Evolutionary conservation across 805 yeast species (phyloP).

Genomic region (Metschnikowia kunwiensis): DNA sequence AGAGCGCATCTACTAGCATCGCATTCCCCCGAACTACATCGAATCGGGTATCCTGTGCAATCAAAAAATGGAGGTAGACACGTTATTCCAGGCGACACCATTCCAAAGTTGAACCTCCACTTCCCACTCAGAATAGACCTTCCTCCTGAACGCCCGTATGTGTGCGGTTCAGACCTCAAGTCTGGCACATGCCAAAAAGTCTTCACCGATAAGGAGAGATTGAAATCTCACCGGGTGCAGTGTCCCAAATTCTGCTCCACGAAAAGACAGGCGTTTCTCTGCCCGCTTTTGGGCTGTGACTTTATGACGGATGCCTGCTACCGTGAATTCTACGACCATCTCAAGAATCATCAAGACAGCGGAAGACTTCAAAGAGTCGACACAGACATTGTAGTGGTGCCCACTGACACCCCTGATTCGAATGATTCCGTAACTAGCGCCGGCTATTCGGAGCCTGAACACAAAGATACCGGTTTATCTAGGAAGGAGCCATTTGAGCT

Average conservation of each 20-base stretch:
- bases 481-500: too few relatives aligned
- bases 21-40: slow-evolving; percentile 12
- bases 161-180: slow-evolving; percentile 2
- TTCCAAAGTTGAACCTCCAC: slow-evolving; percentile 15
- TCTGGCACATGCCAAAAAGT: slow-evolving; percentile 11
- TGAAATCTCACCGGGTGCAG: slow-evolving; percentile 19
- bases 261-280: slow-evolving; percentile 30
- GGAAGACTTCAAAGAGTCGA: too few relatives aligned
- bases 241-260: slow-evolving; percentile 25
- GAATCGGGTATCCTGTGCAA: slow-evolving; percentile 19
- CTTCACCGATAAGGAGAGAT: slow-evolving; percentile 20
- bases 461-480: too few relatives aligned
- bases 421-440: too few relatives aligned
- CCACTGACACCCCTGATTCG: too few relatives aligned
- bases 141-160: slow-evolving; percentile 9
- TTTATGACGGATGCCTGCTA: slow-evolving; percentile 32
- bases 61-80: not conserved
- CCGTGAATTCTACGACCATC: slow-evolving; percentile 11
- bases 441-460: too few relatives aligned
- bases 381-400: too few relatives aligned
- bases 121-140: slow-evolving; percentile 15
- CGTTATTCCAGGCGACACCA: slow-evolving; percentile 12
- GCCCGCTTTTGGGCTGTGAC: slow-evolving; percentile 42
- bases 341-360: slow-evolving; percentile 4
- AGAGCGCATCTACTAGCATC: slow-evolving; percentile 11